Percentiles rank a stretch among this genome's conserved stretches.
These are phyloP conservation scores for Sesbania bispinosa DNA, from an alignment of 306 rosid genomes.

Conservation along the genomic window DNA sequence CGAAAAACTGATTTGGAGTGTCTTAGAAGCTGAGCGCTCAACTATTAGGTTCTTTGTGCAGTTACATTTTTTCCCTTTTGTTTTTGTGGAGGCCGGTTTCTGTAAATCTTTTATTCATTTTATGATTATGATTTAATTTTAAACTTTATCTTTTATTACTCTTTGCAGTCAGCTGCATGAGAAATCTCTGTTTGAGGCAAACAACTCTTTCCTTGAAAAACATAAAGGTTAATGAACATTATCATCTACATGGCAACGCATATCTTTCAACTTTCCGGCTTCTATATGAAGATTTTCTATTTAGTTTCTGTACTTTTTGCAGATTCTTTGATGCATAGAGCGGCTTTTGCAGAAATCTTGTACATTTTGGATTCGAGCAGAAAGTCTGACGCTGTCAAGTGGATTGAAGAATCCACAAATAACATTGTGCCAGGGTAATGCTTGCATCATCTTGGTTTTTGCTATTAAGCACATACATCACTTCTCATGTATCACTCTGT, in stretches of 20 bases:
- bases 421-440: slow-evolving; percentile 57
- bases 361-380: slow-evolving; percentile 61
- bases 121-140: not conserved
- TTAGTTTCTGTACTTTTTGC: slow-evolving; percentile 19
- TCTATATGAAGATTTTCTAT: not conserved
- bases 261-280: not conserved
- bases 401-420: slow-evolving; percentile 74
- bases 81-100: not conserved
- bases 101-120: not conserved
- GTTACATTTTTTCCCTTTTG: not conserved
- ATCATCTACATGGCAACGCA: not conserved
- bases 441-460: no score
- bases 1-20: slow-evolving; percentile 84
- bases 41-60: slow-evolving; percentile 53
- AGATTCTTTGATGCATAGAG: slow-evolving; percentile 91
- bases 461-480: no score
- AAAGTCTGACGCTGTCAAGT: slow-evolving; percentile 70
- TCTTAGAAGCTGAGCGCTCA: slow-evolving; percentile 79
- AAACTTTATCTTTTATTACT: slow-evolving; percentile 7
- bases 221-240: slow-evolving; percentile 59
- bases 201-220: slow-evolving; percentile 55
- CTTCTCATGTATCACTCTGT: no score
- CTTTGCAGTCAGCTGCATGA: slow-evolving; percentile 63
- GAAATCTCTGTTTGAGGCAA: slow-evolving; percentile 71
- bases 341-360: slow-evolving; percentile 77